phyloP scores from a whole-genome alignment of 805 yeast species.

The Pichia occidentalis region DNA sequence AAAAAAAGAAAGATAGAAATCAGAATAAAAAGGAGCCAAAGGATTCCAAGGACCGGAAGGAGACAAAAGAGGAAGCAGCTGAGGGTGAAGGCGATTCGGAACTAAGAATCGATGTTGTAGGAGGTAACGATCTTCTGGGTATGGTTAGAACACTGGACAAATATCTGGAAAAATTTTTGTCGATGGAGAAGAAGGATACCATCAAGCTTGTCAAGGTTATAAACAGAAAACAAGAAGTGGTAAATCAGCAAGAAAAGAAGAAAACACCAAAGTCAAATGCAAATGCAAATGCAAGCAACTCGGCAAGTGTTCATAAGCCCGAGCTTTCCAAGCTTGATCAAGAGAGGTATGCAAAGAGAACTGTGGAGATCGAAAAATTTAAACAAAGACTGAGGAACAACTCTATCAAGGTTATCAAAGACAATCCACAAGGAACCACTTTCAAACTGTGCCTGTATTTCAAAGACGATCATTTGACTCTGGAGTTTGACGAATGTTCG shows the following conservation, averaged over 20 bases:
- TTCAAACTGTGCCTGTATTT: conserved; percentile 25
- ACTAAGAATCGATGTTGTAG: conserved; percentile 29
- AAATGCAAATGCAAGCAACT: conserved; percentile 4
- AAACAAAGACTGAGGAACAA: conserved; percentile 22
- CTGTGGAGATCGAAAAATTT: conserved; percentile 23
- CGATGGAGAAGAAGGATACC: conserved; percentile 53
- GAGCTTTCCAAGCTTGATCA: conserved; percentile 6
- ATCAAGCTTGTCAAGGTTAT: conserved; percentile 45
- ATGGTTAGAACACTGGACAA: conserved; percentile 50
- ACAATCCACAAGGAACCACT: conserved; percentile 26
- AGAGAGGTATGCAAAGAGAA: conserved; percentile 14
- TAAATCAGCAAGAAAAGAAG: conserved; percentile 4
- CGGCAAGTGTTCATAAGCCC: too few species aligned
- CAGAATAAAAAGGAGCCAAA: conserved; percentile 6
- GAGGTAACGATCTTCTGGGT: conserved; percentile 47
- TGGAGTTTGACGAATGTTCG: conserved; percentile 26
- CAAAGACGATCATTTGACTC: conserved; percentile 23
- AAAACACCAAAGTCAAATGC: conserved; percentile 6
- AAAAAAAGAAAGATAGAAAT: conserved; percentile 14
- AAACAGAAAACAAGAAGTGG: conserved; percentile 14
- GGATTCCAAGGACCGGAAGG: conserved; percentile 5
- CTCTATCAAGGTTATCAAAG: conserved; percentile 23
- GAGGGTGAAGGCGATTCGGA: conserved; percentile 15
- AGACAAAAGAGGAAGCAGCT: conserved; percentile 12
- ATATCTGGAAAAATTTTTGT: conserved; percentile 51